Evolutionary conservation across 164 flowering plant species (phyloP), one percentile per base, ranked within the genome.

Genomic region (Cinnamomum chago): DNA sequence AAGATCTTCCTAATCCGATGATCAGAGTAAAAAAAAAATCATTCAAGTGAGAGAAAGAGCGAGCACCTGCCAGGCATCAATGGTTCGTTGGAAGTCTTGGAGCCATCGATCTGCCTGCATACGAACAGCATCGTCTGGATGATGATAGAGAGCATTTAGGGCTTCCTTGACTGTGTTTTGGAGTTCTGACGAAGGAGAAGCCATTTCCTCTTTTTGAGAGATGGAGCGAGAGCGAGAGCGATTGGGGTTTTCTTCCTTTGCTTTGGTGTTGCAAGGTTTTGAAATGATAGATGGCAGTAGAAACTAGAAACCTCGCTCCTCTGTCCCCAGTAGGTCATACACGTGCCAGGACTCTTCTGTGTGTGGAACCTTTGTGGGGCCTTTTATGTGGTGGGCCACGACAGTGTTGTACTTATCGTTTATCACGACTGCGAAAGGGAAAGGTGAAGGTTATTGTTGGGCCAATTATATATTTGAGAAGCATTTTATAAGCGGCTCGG

Each of bases 11-110:
- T 40, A 40, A 40, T 40, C 47, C 10, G 47, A 40, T 40, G 47
- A 40, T 40, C 47, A 40, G 47, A 40, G 11, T 5, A 10, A 5
- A 9, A 40, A 9, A 40, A 0, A 7, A 40, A 40, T 40, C 47
- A 40, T 40, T 40, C 10, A 40, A 40, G 1, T 7, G 47, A 40
- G 47, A 50, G 68, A 58, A 28, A 65, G 6, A 13, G 68, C 18
- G 69, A 67, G 52, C 58, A 93, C 99, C 99, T 95, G 98, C 99
- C 99, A 95, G 68, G 99, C 99, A 72, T 93, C 98, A 76, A 95
- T 73, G 23, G 97, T 91, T 69, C 93, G 89, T 76, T 95, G 99
- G 68, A 95, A 93, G n/a, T 89, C 90, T 65, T 95, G 99, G n/a
- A 93, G 92, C 97, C 97, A 95, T 18, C 88, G 95, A 86, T 95